These are phyloP conservation scores for Plasmodium coatneyi DNA, from an alignment of 169 alveolate species.

Conservation along the genomic window DNA sequence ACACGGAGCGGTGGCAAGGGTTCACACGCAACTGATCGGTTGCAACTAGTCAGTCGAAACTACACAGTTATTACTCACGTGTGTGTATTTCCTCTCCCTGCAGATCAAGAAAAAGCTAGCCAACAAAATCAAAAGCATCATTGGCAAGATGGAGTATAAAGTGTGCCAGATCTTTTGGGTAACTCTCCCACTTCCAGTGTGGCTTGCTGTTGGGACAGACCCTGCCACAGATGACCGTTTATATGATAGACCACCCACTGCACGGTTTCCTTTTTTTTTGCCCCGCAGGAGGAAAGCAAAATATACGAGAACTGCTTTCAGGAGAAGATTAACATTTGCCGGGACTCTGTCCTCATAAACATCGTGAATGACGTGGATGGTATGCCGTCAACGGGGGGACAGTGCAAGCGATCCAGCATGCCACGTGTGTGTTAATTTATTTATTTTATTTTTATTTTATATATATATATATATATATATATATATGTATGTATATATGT, in stretches of 20 bases:
- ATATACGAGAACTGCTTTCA: conserved; percentile 63
- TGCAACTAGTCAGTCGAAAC: too few relatives aligned
- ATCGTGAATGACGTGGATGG: conserved; percentile 34
- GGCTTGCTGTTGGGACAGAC: background rate
- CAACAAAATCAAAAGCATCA: conserved; percentile 38
- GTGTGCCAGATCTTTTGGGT: conserved; percentile 76
- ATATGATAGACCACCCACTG: background rate
- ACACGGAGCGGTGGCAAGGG: background rate
- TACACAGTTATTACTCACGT: background rate
- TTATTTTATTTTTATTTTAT: too few relatives aligned
- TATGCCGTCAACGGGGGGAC: background rate
- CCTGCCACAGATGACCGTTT: background rate
- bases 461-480: background rate
- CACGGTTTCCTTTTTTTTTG: background rate
- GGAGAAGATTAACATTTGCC: conserved; percentile 33
- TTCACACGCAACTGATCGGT: background rate
- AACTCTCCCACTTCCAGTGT: background rate
- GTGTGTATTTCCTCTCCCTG: background rate
- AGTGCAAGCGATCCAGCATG: background rate
- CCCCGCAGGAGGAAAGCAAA: conserved; percentile 47
- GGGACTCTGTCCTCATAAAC: conserved; percentile 24
- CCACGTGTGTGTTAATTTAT: background rate
- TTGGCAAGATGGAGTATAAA: conserved; percentile 63
- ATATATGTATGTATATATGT: background rate
- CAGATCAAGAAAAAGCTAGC: conserved; percentile 70